A percentile compares a stretch with the other conserved stretches of the same genome.
Conservation (phyloP, 305 asterid genomes). For the Coffea humblotiana region DNA sequence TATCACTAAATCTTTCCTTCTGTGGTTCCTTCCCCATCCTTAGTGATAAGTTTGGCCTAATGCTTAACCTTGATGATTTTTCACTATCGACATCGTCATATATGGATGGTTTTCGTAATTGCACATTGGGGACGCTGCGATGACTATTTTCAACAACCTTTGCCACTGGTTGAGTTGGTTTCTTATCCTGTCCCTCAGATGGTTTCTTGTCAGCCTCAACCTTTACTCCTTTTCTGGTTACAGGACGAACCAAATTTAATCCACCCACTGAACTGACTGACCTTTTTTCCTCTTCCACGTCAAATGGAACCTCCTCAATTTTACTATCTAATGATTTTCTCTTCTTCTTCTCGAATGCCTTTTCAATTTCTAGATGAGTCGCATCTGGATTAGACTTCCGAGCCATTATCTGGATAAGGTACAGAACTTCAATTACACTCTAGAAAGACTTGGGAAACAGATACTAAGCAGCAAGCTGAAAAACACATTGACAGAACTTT, state of each 20-base stretch:
- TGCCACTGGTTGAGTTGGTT: conserved; percentile 27
- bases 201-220: conserved; percentile 50
- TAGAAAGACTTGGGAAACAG: neutral
- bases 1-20: conserved; percentile 68
- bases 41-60: conserved; percentile 71
- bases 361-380: conserved; percentile 78
- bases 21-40: conserved; percentile 60
- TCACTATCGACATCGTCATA: conserved; percentile 43
- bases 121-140: conserved; percentile 73
- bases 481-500: neutral
- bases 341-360: conserved; percentile 53
- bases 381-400: conserved; percentile 73
- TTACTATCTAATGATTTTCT: conserved; percentile 40
- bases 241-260: conserved; percentile 77
- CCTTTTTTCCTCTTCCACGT: conserved; percentile 41
- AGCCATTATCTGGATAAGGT: conserved; percentile 67
- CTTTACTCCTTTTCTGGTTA: conserved; percentile 59
- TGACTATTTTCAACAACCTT: conserved; percentile 36
- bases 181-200: conserved; percentile 29
- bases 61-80: conserved; percentile 45
- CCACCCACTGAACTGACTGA: conserved; percentile 44
- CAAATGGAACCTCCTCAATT: conserved; percentile 63
- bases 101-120: conserved; percentile 66
- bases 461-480: neutral
- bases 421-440: conserved; percentile 16